Base-by-base conservation (phyloP, 2,329 filamentous ascomycete genomes). In the Calonectria pauciramosa region DNA sequence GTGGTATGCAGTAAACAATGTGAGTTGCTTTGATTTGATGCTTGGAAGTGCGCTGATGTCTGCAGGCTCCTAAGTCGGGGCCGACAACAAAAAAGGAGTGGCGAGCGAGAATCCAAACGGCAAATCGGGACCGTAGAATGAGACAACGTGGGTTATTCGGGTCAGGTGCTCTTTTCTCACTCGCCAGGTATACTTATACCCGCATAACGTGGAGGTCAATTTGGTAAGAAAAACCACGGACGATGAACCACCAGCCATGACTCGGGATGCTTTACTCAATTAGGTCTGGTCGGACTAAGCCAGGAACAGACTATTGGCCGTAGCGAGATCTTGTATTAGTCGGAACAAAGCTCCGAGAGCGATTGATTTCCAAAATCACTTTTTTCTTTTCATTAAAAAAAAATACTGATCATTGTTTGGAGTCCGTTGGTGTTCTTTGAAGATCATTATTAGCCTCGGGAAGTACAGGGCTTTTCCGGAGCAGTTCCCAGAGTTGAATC, bases 181-280 rank as follows among this genome's bases (percentile, higher is more conserved):
- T 60, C 54, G 34, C 18, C 34, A 26, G 36, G 30, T 41, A 60
- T 60, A 60, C 34, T 60, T 60, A 60, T 60, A 60, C 56, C n/a
- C 36, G 56, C 56, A 41, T 60, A 60, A 60, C 56, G 56, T 60
- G 56, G 56, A 60, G 56, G 56, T 32, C 56, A 60, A 60, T 60
- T 60, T 60, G 34, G 34, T 38, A 60, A 60, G 34, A 38, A 60
- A 38, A 60, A 26, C 36, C n/a, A 60, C 56, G 23, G 56, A 41
- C 56, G 34, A 41, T 41, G n/a, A 60, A 41, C 56, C 56, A 23
- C 32, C 18, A 38, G n/a, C 56, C 56, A 60, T 41, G 34, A 41
- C 56, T 60, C 56, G 56, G 56, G 56, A 41, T 60, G n/a, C n/a
- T n/a, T 60, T 60, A 60, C 56, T 60, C n/a, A 41, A 60, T 38